Conservation (phyloP, 1,139 yeast genomes). For the Arxiozyma bovina region DNA sequence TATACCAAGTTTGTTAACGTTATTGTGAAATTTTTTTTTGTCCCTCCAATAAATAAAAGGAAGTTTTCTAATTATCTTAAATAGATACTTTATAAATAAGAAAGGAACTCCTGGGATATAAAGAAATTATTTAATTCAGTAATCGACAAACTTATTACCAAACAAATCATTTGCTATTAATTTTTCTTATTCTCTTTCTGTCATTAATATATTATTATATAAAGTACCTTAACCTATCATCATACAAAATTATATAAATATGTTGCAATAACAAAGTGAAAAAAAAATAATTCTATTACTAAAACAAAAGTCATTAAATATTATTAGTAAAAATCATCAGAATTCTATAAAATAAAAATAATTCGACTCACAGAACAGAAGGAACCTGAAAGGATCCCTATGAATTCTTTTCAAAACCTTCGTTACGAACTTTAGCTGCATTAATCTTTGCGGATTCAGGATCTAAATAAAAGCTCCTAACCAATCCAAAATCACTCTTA, state of each 20-base stretch:
- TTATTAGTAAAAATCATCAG: neutral
- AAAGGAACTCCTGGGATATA: neutral
- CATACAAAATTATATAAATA: neutral
- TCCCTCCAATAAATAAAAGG: neutral
- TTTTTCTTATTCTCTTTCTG: neutral
- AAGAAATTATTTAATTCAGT: too few species aligned
- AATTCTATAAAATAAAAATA: constrained; percentile 49
- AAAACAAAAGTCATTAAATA: neutral
- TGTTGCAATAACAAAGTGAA: neutral
- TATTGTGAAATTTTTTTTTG: too few species aligned
- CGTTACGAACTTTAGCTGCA: constrained; percentile 55
- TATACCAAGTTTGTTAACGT: too few species aligned
- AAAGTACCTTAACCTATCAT: neutral
- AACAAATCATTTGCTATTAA: neutral
- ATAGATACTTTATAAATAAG: neutral
- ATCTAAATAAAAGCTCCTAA: constrained; percentile 49
- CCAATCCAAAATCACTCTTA: constrained; percentile 37
- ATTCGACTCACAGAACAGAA: neutral
- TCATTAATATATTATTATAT: neutral
- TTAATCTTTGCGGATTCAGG: constrained; percentile 60
- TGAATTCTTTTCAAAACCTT: constrained; percentile 38
- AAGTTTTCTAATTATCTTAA: too few species aligned
- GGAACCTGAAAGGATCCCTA: neutral
- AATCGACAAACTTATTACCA: neutral
- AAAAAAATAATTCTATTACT: neutral